Percentiles rank a stretch among this genome's conserved stretches.
These are phyloP conservation scores for Cladosporium austrohemisphaericum DNA, from an alignment of 2,329 filamentous ascomycete genomes.

Conservation along the genomic window DNA sequence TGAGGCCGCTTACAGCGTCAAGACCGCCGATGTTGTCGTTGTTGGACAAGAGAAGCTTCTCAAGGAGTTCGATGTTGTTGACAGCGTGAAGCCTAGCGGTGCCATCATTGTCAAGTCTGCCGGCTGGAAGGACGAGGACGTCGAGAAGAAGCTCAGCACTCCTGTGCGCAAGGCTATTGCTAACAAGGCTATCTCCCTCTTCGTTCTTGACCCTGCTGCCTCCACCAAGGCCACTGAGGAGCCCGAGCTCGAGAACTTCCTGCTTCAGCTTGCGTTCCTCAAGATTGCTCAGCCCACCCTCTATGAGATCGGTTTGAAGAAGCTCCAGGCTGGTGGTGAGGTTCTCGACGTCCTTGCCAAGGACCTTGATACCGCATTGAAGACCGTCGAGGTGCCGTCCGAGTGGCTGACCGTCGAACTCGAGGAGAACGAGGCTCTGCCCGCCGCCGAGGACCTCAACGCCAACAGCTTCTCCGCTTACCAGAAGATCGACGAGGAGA, in stretches of 20 bases:
- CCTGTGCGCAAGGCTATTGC: constrained; percentile 67
- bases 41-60: constrained; percentile 78
- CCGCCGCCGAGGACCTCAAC: constrained; percentile 62
- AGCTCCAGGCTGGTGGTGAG: constrained; percentile 62
- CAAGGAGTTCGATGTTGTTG: constrained; percentile 69
- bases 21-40: constrained; percentile 72
- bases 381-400: constrained; percentile 70
- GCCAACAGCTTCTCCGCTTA: constrained; percentile 80
- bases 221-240: constrained; percentile 67
- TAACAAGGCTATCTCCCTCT: constrained; percentile 67
- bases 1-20: constrained; percentile 77
- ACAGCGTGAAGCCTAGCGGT: constrained; percentile 65
- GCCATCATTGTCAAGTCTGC: constrained; percentile 73
- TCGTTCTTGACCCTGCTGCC: constrained; percentile 68
- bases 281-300: constrained; percentile 68
- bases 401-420: constrained; percentile 71
- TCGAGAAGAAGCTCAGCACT: constrained; percentile 79
- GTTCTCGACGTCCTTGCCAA: constrained; percentile 57
- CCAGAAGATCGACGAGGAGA: constrained; percentile 70
- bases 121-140: constrained; percentile 78
- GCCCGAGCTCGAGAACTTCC: constrained; percentile 56
- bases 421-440: constrained; percentile 51
- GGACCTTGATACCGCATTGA: constrained; percentile 65
- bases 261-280: constrained; percentile 80
- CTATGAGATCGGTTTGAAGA: constrained; percentile 59